Percentiles rank a stretch among this genome's conserved stretches.
These are phyloP conservation scores for Botrytis pseudocinerea DNA, from an alignment of 2,329 filamentous ascomycete species.

Conservation along the genomic window DNA sequence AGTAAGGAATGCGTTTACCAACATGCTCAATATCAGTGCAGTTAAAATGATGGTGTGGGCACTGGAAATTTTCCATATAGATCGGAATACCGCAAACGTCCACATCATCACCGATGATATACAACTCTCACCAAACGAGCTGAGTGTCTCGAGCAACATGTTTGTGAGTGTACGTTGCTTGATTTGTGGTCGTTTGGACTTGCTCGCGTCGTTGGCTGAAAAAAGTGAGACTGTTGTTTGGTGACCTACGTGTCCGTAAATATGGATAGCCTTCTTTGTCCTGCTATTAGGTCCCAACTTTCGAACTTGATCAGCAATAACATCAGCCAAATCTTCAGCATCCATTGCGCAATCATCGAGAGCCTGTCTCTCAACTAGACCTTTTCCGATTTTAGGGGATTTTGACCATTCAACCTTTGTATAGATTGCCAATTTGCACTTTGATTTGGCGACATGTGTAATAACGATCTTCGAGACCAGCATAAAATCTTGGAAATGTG, in stretches of 20 bases:
- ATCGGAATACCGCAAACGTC: conserved; percentile 65
- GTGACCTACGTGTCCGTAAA: conserved; percentile 74
- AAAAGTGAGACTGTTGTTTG: conserved; percentile 65
- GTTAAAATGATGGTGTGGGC: conserved; percentile 74
- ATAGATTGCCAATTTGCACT: conserved; percentile 87
- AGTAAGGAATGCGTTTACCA: conserved; percentile 74
- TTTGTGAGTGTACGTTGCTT: conserved; percentile 61
- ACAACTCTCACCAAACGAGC: conserved; percentile 74
- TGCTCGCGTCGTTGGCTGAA: conserved; percentile 47
- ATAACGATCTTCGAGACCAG: conserved; percentile 90
- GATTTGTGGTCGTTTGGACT: conserved; percentile 57
- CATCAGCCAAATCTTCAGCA: conserved; percentile 71
- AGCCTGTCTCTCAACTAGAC: conserved; percentile 67
- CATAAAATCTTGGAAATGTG: conserved; percentile 75
- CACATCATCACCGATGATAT: conserved; percentile 77
- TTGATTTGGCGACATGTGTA: conserved; percentile 87
- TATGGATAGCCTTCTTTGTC: conserved; percentile 75
- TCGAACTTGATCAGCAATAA: conserved; percentile 75
- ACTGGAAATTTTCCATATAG: conserved; percentile 65
- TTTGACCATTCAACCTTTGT: conserved; percentile 85
- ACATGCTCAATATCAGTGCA: conserved; percentile 65
- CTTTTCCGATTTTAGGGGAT: conserved; percentile 59
- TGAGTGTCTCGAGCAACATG: conserved; percentile 70
- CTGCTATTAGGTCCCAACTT: conserved; percentile 71
- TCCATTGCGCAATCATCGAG: conserved; percentile 72